A percentile compares a stretch with the other conserved stretches of the same genome.
Conservation (phyloP, 1,139 yeast genomes). For the Sugiyamaella neomexicana region DNA sequence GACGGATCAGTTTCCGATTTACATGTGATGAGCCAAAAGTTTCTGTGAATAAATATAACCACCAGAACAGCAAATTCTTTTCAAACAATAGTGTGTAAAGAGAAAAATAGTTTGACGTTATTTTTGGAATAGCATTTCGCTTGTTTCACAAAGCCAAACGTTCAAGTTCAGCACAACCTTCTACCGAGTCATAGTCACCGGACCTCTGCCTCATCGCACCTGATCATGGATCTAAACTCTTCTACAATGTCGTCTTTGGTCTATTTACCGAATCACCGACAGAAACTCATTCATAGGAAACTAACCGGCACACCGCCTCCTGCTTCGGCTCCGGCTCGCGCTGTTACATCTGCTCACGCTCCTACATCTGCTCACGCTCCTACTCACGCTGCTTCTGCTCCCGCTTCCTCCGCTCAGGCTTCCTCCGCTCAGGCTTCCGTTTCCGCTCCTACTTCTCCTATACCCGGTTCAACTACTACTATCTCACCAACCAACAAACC, state of each 20-base stretch:
- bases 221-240: constrained; percentile 1
- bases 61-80: neutral
- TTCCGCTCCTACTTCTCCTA: too few species aligned
- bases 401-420: too few species aligned
- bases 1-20: constrained; percentile 3
- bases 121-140: too few species aligned
- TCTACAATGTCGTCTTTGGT: constrained; percentile 17
- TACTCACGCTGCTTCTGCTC: too few species aligned
- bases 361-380: too few species aligned
- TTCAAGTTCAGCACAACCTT: neutral
- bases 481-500: constrained; percentile 1
- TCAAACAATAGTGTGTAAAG: neutral
- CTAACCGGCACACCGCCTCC: constrained; percentile 8
- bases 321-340: too few species aligned
- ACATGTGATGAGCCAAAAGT: constrained; percentile 2
- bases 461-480: neutral
- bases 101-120: neutral
- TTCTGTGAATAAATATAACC: neutral
- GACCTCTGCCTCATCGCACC: neutral
- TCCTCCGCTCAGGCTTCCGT: too few species aligned
- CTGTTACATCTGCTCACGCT: too few species aligned
- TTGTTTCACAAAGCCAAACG: too few species aligned
- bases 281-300: constrained; percentile 10
- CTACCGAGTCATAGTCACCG: neutral
- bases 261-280: constrained; percentile 11